Evolutionary conservation across 345 rosid species (phyloP), one percentile per base, ranked within the genome.

Genomic region (Aquilaria yunnanensis): DNA sequence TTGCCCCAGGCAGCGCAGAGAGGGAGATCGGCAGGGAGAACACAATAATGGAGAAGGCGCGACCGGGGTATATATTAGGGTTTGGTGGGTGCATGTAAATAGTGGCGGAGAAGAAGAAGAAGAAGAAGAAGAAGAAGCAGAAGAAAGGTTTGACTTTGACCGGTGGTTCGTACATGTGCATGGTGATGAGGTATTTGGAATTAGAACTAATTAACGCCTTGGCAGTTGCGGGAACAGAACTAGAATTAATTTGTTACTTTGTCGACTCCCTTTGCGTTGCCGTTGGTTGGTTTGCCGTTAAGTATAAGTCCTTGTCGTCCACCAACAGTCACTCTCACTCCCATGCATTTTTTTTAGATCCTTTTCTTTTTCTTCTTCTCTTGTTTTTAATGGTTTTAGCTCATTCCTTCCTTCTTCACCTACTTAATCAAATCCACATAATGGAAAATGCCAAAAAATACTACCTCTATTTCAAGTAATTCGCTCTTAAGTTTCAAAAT

Each of bases 111-210:
- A 16, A 13, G 33, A 10, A 6, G 6, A 31, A 37, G 43, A 37
- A 50, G 53, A 62, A 45, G 30, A 23, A 4, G 9, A 4, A 32
- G 46, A 23, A 41, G 55, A 41, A 12, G 14, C 12, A 53, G 32
- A 48, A 32, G 29, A 46, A 16, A 57, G 61, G 56, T 74, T 72
- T 76, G 85, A 78, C 77, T 76, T 77, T 71, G 88, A 83, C 83
- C 65, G 83, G 85, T 74, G 78, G 82, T 70, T 83, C 72, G 68
- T 57, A 57, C 67, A 65, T 69, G 78, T 75, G 62, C 57, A 54
- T 67, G 61, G 54, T 13, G 34, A 64, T 30, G 46, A 32, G 47
- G 31, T 0, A 30, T 53, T 14, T 33, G 2, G 23, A 23, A 23
- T 23, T 23, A 23, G 23, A 0, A 14, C 34, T 16, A 4, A 45